Evolutionary conservation across 768 basidiomycete species (phyloP).

Genomic region (Trametes cingulata): DNA sequence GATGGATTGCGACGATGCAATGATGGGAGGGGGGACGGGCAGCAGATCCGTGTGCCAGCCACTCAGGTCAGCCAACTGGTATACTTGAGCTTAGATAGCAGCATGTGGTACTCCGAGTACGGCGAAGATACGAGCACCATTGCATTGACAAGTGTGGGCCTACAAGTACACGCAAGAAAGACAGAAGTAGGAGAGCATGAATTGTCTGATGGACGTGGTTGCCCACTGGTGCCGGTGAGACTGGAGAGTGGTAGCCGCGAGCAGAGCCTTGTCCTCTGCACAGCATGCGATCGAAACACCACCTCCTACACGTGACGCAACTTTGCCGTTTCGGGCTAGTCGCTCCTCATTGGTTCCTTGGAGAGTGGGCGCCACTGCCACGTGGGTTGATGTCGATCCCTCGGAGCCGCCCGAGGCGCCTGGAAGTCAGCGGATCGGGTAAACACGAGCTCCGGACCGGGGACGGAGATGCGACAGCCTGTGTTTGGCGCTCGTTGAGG

Average conservation of each 20-base stretch:
- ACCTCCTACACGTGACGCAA: background rate
- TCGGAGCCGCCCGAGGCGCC: background rate
- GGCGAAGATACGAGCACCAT: background rate
- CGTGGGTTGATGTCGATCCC: slow-evolving; percentile 4
- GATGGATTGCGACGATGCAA: slow-evolving; percentile 19
- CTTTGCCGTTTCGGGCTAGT: background rate
- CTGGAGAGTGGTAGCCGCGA: background rate
- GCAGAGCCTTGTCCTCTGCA: slow-evolving; percentile 9
- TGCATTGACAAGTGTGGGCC: background rate
- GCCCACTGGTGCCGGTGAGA: background rate
- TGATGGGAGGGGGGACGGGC: slow-evolving; percentile 8
- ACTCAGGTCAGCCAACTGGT: background rate
- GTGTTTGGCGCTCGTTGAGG: background rate
- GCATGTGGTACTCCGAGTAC: background rate
- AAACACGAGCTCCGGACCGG: background rate
- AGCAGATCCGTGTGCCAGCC: background rate
- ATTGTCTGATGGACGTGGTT: background rate
- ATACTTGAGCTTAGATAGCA: too few species aligned
- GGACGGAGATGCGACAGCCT: background rate
- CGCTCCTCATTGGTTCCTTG: background rate
- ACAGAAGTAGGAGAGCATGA: background rate
- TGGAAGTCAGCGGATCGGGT: background rate
- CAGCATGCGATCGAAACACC: background rate
- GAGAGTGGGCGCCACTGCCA: background rate
- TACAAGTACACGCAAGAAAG: background rate